Evolutionary conservation across 2,329 filamentous ascomycete genomes (phyloP).

Genomic region (Dothistroma pini): DNA sequence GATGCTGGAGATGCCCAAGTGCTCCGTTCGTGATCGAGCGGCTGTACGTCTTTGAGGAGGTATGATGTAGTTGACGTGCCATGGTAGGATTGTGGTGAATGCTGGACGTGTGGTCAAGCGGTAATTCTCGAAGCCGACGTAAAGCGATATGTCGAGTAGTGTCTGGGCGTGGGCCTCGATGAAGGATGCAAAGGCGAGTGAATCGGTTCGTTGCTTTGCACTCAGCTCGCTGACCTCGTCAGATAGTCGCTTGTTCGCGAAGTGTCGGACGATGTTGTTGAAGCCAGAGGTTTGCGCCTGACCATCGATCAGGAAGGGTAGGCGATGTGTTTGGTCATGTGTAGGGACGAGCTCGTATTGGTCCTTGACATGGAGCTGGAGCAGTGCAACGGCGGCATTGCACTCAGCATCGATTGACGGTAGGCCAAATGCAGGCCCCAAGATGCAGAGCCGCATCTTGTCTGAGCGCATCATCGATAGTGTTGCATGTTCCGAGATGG

Average conservation of each 20-base stretch:
- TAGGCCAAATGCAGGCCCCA: constrained; percentile 83
- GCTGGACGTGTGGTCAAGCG: constrained; percentile 69
- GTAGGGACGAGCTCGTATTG: constrained; percentile 69
- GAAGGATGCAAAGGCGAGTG: constrained; percentile 50
- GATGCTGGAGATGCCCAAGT: constrained; percentile 46
- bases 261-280: constrained; percentile 56
- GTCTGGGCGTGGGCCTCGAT: constrained; percentile 70
- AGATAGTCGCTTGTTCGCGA: constrained; percentile 36
- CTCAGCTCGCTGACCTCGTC: background rate
- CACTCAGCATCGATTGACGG: constrained; percentile 91
- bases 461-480: background rate
- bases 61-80: constrained; percentile 83
- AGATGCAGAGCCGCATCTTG: constrained; percentile 70
- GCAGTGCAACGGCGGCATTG: constrained; percentile 74
- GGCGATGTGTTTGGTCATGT: constrained; percentile 26
- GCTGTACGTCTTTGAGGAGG: constrained; percentile 68
- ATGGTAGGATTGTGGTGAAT: constrained; percentile 74
- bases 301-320: constrained; percentile 50
- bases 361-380: constrained; percentile 54
- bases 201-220: constrained; percentile 33
- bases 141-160: constrained; percentile 81
- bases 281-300: constrained; percentile 59
- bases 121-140: constrained; percentile 89
- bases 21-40: constrained; percentile 63
- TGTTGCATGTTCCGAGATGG: background rate